Evolutionary conservation across 768 basidiomycete species (phyloP), one percentile per base, ranked within the genome.

Genomic region (Lactarius vividus): DNA sequence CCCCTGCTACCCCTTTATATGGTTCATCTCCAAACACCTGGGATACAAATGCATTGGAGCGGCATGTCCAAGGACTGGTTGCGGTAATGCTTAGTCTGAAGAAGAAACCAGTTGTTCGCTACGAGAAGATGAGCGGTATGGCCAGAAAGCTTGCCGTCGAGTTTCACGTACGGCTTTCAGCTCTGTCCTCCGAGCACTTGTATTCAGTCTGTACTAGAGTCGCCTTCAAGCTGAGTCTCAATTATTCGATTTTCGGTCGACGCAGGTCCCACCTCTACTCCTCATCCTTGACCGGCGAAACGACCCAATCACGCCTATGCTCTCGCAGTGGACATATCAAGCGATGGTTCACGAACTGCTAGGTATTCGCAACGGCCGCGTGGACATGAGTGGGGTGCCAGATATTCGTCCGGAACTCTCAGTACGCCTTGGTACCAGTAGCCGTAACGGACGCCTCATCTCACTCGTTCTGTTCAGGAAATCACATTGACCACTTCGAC

Each of bases 261-360:
- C 92, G 2, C 92, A 94, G 75, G 87, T 93, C 9, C 84, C 94
- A 2, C 97, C 97, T 8, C 74, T 98, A 53, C 79, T 99, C 39
- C 82, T 99, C 59, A 92, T 99, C 69, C 83, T 99, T 62, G 97
- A 99, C 77, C 85, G 97, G 68, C 82, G 96, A 69, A 98, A 97
- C 76, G 97, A 99, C 73, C 97, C 97, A 2, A 93, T 98, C 6
- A 98, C 97, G 0, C 97, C 97, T 4, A 78, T 98, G 42, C 82
- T 98, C 35, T 94, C 94, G 2, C 97, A 98, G 76, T 98, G 97
- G 97, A 98, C 97, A 29, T 98, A 98, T 78, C 96, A 98, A 75
- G 97, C 96, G 1, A 98, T 98, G 96, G 97, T 98, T 0, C 97
- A 99, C 72, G 97, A 98, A 74, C 80, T 97, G 16, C 78, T 98